A percentile compares a stretch with the other conserved stretches of the same genome.
These are phyloP conservation scores for Hylodesmum podocarpum DNA, from an alignment of 306 rosid genomes.

Conservation along the genomic window DNA sequence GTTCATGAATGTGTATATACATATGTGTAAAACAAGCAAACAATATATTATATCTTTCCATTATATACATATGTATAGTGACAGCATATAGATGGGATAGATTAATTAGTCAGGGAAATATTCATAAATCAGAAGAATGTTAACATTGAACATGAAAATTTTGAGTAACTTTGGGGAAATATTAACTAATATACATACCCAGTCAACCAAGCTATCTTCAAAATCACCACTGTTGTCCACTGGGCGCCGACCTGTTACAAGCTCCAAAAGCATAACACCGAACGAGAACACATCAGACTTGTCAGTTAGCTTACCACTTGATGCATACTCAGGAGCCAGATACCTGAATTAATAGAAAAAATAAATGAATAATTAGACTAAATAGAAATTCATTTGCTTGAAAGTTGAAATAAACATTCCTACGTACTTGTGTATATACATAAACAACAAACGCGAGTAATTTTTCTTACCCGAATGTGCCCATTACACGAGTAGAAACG, in stretches of 20 bases:
- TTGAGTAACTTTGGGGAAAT: background rate
- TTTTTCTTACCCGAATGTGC: slow-evolving; percentile 76
- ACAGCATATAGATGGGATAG: background rate
- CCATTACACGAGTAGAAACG: slow-evolving; percentile 93
- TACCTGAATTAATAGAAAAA: slow-evolving; percentile 44
- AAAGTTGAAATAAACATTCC: background rate
- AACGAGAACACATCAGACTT: slow-evolving; percentile 90
- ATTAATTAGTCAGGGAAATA: background rate
- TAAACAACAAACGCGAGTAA: no score
- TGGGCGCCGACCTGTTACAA: slow-evolving; percentile 68
- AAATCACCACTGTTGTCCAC: slow-evolving; percentile 41
- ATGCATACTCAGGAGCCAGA: slow-evolving; percentile 95
- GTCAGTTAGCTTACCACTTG: slow-evolving; percentile 87
- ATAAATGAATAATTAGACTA: background rate
- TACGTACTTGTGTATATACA: background rate
- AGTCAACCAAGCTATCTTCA: slow-evolving; percentile 75
- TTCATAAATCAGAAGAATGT: background rate
- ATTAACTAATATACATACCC: slow-evolving; percentile 48
- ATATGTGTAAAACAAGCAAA: background rate
- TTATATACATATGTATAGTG: background rate
- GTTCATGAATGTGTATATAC: slow-evolving; percentile 15
- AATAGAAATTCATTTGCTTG: background rate
- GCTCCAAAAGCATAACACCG: slow-evolving; percentile 77
- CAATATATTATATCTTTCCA: background rate
- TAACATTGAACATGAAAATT: background rate